A percentile compares a stretch with the other conserved stretches of the same genome.
Evolutionary conservation across 306 rosid genomes (phyloP).

Genomic region (Vigna radiata): DNA sequence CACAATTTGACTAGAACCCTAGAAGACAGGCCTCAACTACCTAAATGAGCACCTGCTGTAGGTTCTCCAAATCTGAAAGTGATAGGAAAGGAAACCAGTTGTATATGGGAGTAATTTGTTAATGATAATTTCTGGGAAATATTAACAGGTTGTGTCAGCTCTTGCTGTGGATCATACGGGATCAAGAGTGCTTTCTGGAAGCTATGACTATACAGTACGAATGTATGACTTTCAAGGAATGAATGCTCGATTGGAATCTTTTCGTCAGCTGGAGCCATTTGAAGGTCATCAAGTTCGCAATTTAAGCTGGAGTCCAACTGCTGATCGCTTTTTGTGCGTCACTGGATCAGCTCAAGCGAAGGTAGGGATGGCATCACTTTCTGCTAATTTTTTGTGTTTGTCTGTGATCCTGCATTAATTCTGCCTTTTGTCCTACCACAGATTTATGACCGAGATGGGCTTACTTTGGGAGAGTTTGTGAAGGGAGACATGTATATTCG

Average conservation of each 20-base stretch:
- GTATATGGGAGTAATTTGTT: not conserved
- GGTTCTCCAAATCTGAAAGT: not conserved
- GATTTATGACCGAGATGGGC: constrained; percentile 99
- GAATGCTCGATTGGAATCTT: constrained; percentile 86
- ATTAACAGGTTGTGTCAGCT: constrained; percentile 83
- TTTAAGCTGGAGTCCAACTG: constrained; percentile 94
- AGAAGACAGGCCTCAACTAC: not conserved
- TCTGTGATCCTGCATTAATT: constrained; percentile 1
- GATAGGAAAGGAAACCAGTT: constrained; percentile 2
- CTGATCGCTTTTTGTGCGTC: constrained; percentile 88
- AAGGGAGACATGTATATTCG: constrained; percentile 99
- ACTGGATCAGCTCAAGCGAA: constrained; percentile 97
- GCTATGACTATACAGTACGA: constrained; percentile 83
- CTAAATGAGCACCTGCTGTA: not conserved
- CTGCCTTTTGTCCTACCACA: constrained; percentile 37
- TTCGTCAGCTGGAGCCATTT: constrained; percentile 89
- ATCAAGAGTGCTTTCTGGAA: constrained; percentile 91
- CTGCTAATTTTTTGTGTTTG: not conserved
- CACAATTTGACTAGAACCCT: not conserved
- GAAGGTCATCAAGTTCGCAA: constrained; percentile 98
- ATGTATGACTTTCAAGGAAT: constrained; percentile 99
- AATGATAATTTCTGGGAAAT: constrained; percentile 8
- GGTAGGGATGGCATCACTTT: constrained; percentile 49
- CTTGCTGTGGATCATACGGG: constrained; percentile 96
- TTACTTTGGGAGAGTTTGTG: constrained; percentile 88